A percentile compares a stretch with the other conserved stretches of the same genome.
Evolutionary conservation across 2,329 filamentous ascomycete genomes (phyloP).

Genomic region (Colletotrichum euphorbiae): DNA sequence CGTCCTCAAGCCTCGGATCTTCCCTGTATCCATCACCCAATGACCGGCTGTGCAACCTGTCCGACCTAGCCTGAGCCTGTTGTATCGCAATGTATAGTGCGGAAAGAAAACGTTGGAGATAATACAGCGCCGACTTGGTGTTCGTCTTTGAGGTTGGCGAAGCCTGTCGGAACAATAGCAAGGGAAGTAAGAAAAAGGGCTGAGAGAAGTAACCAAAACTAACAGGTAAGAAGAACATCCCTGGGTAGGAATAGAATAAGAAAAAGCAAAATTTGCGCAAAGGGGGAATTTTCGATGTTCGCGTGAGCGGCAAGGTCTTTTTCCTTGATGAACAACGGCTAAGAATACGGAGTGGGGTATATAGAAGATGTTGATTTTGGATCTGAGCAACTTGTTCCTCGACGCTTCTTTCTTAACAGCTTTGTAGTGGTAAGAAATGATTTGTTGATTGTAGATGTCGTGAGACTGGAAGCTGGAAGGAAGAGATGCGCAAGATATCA

Average conservation of each 20-base stretch:
- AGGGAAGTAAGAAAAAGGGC: conserved; percentile 40
- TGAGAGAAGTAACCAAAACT: conserved; percentile 33
- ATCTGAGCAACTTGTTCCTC: neutral
- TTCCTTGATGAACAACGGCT: conserved; percentile 39
- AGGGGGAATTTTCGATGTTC: conserved; percentile 41
- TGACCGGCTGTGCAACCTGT: conserved; percentile 11
- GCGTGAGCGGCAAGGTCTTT: conserved; percentile 48
- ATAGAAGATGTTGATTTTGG: conserved; percentile 28
- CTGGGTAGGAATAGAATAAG: no score
- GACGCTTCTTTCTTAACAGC: neutral
- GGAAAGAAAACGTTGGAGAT: conserved; percentile 17
- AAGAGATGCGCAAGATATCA: neutral
- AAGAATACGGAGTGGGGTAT: conserved; percentile 38
- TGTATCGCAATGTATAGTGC: conserved; percentile 22
- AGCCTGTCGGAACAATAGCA: conserved; percentile 27
- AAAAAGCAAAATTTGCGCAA: conserved; percentile 4
- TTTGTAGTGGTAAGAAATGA: conserved; percentile 34
- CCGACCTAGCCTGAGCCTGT: neutral
- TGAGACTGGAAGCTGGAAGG: conserved; percentile 19
- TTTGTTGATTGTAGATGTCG: conserved; percentile 18
- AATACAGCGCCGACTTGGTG: conserved; percentile 24
- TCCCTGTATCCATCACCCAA: neutral
- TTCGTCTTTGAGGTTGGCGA: neutral
- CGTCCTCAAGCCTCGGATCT: neutral
- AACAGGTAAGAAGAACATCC: neutral